These are phyloP conservation scores for Diplocarpon mali DNA, from an alignment of 2,329 filamentous ascomycete genomes.

Conservation along the genomic window DNA sequence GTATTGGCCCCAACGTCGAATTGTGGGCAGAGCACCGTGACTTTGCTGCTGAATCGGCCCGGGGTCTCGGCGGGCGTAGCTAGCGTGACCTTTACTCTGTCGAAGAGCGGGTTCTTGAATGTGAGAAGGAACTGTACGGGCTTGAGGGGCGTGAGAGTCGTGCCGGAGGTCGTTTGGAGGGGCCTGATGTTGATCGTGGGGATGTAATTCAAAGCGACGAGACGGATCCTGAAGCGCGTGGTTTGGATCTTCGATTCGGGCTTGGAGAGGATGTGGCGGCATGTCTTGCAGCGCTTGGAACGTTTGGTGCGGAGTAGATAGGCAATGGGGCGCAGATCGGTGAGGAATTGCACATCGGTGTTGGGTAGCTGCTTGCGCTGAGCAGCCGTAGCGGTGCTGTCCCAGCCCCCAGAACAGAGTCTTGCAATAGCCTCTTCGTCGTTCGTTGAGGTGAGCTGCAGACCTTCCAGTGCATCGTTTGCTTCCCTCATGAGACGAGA, in stretches of 20 bases:
- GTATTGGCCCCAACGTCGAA: slow-evolving; percentile 93
- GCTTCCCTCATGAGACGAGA: slow-evolving; percentile 74
- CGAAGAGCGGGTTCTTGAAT: slow-evolving; percentile 89
- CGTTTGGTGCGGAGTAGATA: slow-evolving; percentile 82
- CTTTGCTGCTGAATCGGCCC: slow-evolving; percentile 62
- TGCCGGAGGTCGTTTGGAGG: slow-evolving; percentile 31
- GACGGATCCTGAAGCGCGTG: slow-evolving; percentile 82
- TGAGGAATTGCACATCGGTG: slow-evolving; percentile 45
- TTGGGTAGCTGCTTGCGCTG: slow-evolving; percentile 42
- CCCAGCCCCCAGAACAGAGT: slow-evolving; percentile 50
- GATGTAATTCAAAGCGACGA: slow-evolving; percentile 81
- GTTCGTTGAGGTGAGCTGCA: slow-evolving; percentile 39
- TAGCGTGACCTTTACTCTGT: slow-evolving; percentile 75
- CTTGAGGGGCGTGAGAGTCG: slow-evolving; percentile 28
- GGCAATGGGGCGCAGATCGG: slow-evolving; percentile 70
- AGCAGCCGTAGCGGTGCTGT: slow-evolving; percentile 43
- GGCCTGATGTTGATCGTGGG: slow-evolving; percentile 68
- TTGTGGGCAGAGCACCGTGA: slow-evolving; percentile 87
- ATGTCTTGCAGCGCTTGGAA: slow-evolving; percentile 83
- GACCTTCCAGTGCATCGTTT: slow-evolving; percentile 56
- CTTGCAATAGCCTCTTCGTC: slow-evolving; percentile 49
- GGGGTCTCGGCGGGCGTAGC: slow-evolving; percentile 74
- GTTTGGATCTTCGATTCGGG: slow-evolving; percentile 84
- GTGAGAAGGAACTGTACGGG: slow-evolving; percentile 77
- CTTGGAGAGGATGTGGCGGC: slow-evolving; percentile 89